Base-by-base conservation (phyloP, 495 filamentous ascomycete genomes). In the Lophiotrema nucula region DNA sequence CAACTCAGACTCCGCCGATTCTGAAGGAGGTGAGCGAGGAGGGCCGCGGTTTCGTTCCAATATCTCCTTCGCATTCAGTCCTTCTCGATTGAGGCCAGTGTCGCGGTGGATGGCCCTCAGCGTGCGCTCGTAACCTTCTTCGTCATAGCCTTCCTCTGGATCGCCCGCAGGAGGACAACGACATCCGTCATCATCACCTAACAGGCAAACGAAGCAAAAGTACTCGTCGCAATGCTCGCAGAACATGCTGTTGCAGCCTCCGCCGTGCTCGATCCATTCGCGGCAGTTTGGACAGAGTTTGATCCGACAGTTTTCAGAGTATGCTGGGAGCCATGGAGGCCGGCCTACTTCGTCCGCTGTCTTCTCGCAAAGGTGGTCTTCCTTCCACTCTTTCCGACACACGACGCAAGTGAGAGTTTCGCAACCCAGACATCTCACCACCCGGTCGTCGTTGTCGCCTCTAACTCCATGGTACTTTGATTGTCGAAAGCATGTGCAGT, bases 131-230 rank as follows among this genome's bases (percentile, higher is more conserved):
- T 50, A 50, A 3, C 47, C 25, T 35, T 47, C 27, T 35, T 33
- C 27, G 21, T 35, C 27, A 35, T 50, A 50, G 11, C 47, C 47
- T 8, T 10, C 24, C 4, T 16, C 25, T 22, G 47, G 47, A 4
- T 50, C 27, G 8, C 27, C 27, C 31, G 31, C 31, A 3, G 16
- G 13, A 4, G 47, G 47, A 26, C 44, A 47, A 10, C 6, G 18
- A 21, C 27, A 33, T 24, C 27, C 27, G 8, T 18, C 15, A 16
- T 50, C 47, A 4, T 31, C 25, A 4, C 21, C 5, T 12, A 31
- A 15, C 15, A 50, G 27, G 19, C 47, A 50, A 16, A 50, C 19
- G 19, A 50, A 50, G 27, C 47, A 50, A 22, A 31, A 50, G 16
- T 50, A 4, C 4, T 18, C 11, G 8, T 35, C 13, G 19, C 47